These are phyloP conservation scores for Globisporangium heterothallicum DNA, from an alignment of 352 stramenopile genomes.

Conservation along the genomic window DNA sequence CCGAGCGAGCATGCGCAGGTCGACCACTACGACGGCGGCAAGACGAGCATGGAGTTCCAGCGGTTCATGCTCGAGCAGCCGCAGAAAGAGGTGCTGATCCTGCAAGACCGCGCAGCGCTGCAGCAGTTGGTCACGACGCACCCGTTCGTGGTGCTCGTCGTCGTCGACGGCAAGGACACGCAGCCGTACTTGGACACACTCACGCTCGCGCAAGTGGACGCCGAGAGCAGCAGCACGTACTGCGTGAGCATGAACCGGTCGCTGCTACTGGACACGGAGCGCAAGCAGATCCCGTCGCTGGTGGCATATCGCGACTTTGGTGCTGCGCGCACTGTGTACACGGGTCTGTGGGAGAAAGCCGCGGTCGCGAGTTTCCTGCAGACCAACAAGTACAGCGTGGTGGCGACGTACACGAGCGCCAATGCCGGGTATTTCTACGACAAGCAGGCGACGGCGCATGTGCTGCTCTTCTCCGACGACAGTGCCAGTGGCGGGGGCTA, in stretches of 20 bases:
- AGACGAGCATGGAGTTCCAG: slow-evolving; percentile 34
- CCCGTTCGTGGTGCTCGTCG: slow-evolving; percentile 28
- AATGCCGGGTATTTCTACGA: slow-evolving; percentile 29
- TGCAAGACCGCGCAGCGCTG: slow-evolving; percentile 13
- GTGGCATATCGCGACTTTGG: slow-evolving; percentile 32
- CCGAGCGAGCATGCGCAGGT: slow-evolving; percentile 5
- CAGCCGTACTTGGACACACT: slow-evolving; percentile 27
- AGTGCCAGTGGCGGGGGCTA: slow-evolving; percentile 5
- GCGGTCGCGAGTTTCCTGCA: slow-evolving; percentile 23
- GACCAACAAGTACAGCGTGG: slow-evolving; percentile 24
- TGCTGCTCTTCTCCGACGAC: slow-evolving; percentile 32
- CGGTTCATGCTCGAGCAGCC: slow-evolving; percentile 28
- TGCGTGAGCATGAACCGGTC: slow-evolving; percentile 16
- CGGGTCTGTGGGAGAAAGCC: slow-evolving; percentile 20
- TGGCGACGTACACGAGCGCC: slow-evolving; percentile 22
- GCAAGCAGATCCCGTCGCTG: slow-evolving; percentile 13
- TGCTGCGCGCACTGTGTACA: slow-evolving; percentile 12
- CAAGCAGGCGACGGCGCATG: slow-evolving; percentile 16
- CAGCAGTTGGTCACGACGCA: slow-evolving; percentile 12
- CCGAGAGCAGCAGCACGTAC: slow-evolving; percentile 16
- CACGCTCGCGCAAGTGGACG: slow-evolving; percentile 26
- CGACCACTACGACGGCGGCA: slow-evolving; percentile 24
- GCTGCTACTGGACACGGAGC: slow-evolving; percentile 17
- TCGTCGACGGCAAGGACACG: slow-evolving; percentile 26
- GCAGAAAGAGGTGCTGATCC: slow-evolving; percentile 12